Percentiles rank a stretch among this genome's conserved stretches.
phyloP scores from a whole-genome alignment of 768 basidiomycete species.

The Mycena chlorophos region DNA sequence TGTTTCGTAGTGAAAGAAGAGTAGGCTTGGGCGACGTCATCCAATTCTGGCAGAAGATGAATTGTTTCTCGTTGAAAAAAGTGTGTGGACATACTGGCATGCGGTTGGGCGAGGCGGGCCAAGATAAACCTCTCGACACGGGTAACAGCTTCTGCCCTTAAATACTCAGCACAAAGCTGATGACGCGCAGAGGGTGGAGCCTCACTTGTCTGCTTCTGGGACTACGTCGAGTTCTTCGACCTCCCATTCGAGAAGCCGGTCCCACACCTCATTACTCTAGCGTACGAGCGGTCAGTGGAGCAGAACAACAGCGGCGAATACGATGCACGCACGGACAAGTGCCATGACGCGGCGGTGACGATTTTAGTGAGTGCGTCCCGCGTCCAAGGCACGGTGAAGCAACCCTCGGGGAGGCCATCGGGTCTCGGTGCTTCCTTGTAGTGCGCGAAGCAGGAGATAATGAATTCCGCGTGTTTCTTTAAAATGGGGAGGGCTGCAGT shows the following conservation, averaged over 20 bases:
- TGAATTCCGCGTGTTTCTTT: slow-evolving; percentile 64
- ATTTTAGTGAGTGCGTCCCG: slow-evolving; percentile 53
- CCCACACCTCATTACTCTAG: slow-evolving; percentile 75
- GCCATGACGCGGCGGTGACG: slow-evolving; percentile 55
- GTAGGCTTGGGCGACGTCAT: slow-evolving; percentile 81
- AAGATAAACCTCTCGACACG: slow-evolving; percentile 60
- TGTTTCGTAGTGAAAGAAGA: slow-evolving; percentile 86
- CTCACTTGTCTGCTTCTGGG: slow-evolving; percentile 47
- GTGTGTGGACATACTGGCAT: slow-evolving; percentile 54
- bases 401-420: slow-evolving; percentile 51
- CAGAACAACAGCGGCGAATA: neutral
- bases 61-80: neutral
- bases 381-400: slow-evolving; percentile 66
- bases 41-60: slow-evolving; percentile 56
- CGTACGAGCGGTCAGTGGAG: slow-evolving; percentile 5
- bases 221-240: slow-evolving; percentile 57
- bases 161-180: slow-evolving; percentile 9
- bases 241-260: slow-evolving; percentile 73
- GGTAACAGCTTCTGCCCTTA: slow-evolving; percentile 46
- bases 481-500: slow-evolving; percentile 72
- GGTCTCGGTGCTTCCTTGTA: slow-evolving; percentile 45
- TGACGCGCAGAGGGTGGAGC: neutral
- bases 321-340: slow-evolving; percentile 57
- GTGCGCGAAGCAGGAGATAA: slow-evolving; percentile 44
- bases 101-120: slow-evolving; percentile 72